Evolutionary conservation across 164 flowering plant species (phyloP).

Genomic region (Magnolia sinica): DNA sequence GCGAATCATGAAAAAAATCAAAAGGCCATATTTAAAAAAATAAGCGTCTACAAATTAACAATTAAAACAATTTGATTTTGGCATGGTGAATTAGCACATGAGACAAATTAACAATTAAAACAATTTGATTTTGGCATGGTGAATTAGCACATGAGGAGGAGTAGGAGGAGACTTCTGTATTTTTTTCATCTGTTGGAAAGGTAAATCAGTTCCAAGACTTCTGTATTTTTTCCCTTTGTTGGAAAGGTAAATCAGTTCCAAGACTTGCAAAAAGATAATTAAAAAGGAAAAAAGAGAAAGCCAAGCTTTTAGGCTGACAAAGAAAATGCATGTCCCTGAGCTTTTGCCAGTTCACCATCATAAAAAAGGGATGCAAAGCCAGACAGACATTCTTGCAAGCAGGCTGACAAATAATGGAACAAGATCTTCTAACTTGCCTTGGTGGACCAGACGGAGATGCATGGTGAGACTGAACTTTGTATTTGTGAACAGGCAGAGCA

Average conservation of each 20-base stretch:
- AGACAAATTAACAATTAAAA: too few relatives aligned
- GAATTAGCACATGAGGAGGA: too few relatives aligned
- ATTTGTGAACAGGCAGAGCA: slow-evolving; percentile 88
- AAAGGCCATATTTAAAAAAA: too few relatives aligned
- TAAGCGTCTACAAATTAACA: too few relatives aligned
- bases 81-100: too few relatives aligned
- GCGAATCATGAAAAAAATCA: too few relatives aligned
- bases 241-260: slow-evolving; percentile 1
- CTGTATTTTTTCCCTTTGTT: too few relatives aligned
- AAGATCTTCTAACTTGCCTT: slow-evolving; percentile 36
- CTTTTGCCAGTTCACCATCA: neutral
- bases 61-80: too few relatives aligned
- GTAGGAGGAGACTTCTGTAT: too few relatives aligned
- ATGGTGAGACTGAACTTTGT: slow-evolving; percentile 36
- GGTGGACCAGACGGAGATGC: slow-evolving; percentile 28
- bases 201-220: too few relatives aligned
- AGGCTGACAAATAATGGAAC: neutral
- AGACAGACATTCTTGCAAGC: neutral
- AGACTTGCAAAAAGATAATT: neutral
- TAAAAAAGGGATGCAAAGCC: slow-evolving; percentile 9
- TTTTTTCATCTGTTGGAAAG: too few relatives aligned
- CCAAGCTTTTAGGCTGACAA: neutral
- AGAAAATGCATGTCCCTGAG: neutral
- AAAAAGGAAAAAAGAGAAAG: neutral
- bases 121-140: too few relatives aligned